Evolutionary conservation across 139 green algal genomes (phyloP), one percentile per base, ranked within the genome.

Genomic region (Spirogloea muscicola): DNA sequence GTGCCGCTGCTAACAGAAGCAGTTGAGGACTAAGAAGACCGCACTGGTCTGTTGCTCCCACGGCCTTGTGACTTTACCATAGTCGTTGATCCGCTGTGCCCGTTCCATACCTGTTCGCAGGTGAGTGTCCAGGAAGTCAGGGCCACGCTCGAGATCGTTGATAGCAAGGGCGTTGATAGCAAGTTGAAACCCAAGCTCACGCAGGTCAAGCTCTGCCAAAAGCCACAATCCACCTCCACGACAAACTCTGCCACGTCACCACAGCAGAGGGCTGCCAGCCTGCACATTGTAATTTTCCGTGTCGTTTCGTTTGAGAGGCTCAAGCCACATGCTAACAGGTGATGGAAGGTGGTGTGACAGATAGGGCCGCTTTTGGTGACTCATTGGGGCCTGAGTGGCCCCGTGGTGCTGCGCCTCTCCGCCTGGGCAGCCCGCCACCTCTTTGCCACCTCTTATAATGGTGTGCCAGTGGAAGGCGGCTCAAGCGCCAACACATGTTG

Each of bases 311-410:
- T 65, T 44, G 31, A 65, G 18, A 52, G 18, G 16, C 57, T 49
- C 18, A 16, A 65, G 18, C 31, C 16, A 62, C 16, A 16, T 49
- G 16, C 57, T 33, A 65, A 65, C 57, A 65, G n/a, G 52, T 31
- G 16, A n/a, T 7, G 36, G 13, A 27, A 44, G 4, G 29, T 51
- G 48, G 10, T 10, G 13, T 10, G 43, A 51, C 73, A 81, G 62
- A n/a, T 37, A 67, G 73, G 73, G 13, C 73, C 73, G 3, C 61
- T 81, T 43, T 64, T 81, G 29, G 49, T 81, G 16, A 81, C 63
- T 4, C 73, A 81, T 48, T 81, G 73, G 73, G 73, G 73, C 3
- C 27, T 81, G 25, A 76, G 44, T 38, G 73, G 73, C 2, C 73
- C 73, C 2, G 34, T 63, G 2, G 48, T 81, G 49, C 65, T 81